These are phyloP conservation scores for Ceratobasidium sp. DNA, from an alignment of 1,284 basidiomycete genomes.

Conservation along the genomic window DNA sequence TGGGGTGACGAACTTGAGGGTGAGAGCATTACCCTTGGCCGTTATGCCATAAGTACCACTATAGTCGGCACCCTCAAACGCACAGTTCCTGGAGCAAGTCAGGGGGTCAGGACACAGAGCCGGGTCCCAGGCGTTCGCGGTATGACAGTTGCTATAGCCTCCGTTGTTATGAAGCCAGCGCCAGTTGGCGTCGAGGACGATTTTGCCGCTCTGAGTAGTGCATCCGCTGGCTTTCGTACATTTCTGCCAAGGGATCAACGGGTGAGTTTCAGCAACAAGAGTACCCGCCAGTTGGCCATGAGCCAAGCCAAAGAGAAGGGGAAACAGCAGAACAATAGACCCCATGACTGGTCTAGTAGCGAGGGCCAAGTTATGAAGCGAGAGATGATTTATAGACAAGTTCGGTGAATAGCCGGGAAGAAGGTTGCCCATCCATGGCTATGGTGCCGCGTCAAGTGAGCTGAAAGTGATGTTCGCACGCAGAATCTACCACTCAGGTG, in stretches of 20 bases:
- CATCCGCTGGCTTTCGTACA: conserved; percentile 45
- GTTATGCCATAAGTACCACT: conserved; percentile 64
- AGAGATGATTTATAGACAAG: too few relatives aligned
- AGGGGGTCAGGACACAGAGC: conserved; percentile 63
- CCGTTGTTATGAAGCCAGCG: conserved; percentile 32
- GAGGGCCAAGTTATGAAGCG: too few relatives aligned
- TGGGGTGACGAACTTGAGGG: conserved; percentile 65
- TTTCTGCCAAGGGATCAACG: conserved; percentile 7
- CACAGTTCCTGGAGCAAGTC: conserved; percentile 66
- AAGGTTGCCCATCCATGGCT: too few relatives aligned
- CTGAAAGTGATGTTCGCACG: too few relatives aligned
- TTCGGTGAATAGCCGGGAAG: too few relatives aligned
- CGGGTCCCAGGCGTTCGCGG: conserved; percentile 55
- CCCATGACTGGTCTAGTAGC: background rate
- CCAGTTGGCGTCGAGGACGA: conserved; percentile 41
- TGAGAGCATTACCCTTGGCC: conserved; percentile 50
- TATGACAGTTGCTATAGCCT: conserved; percentile 63
- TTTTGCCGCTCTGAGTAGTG: conserved; percentile 23
- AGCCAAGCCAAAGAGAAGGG: conserved; percentile 37
- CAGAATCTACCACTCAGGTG: too few relatives aligned
- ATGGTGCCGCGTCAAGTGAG: too few relatives aligned
- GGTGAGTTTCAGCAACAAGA: conserved; percentile 43
- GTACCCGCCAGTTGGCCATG: conserved; percentile 46
- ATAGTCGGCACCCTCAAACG: conserved; percentile 73
- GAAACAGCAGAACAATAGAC: conserved; percentile 15